Evolutionary conservation across 2,329 filamentous ascomycete genomes (phyloP).

Genomic region (Pezicula rhizophila): DNA sequence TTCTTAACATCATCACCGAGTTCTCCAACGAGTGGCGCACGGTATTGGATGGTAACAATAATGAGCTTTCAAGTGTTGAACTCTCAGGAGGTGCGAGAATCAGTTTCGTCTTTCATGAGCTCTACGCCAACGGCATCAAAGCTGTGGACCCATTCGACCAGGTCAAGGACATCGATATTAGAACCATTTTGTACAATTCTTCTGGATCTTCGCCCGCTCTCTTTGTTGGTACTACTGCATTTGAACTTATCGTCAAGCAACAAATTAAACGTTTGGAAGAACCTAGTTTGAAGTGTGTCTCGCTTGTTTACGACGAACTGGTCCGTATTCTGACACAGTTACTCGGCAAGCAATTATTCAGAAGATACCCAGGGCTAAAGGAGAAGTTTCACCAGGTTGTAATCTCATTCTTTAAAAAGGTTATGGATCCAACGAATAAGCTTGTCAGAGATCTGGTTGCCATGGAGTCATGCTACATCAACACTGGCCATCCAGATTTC

Average conservation of each 20-base stretch:
- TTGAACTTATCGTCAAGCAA: conserved; percentile 97
- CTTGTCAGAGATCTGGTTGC: conserved; percentile 84
- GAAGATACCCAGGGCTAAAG: conserved; percentile 88
- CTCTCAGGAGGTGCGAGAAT: conserved; percentile 96
- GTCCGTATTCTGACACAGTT: conserved; percentile 91
- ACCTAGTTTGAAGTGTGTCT: conserved; percentile 94
- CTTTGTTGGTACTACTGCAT: conserved; percentile 96
- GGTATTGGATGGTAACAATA: conserved; percentile 92
- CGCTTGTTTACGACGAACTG: conserved; percentile 92
- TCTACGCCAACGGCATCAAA: conserved; percentile 96
- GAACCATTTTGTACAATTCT: conserved; percentile 96
- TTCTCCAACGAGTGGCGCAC: conserved; percentile 98
- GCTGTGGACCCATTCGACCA: conserved; percentile 95
- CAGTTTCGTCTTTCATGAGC: conserved; percentile 97
- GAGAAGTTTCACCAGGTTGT: conserved; percentile 95
- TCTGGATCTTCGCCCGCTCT: conserved; percentile 96
- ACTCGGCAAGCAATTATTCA: conserved; percentile 81
- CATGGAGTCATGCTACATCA: conserved; percentile 97
- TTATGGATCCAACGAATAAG: conserved; percentile 98
- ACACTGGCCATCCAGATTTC: conserved; percentile 97
- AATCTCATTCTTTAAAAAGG: conserved; percentile 93
- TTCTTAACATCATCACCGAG: conserved; percentile 97
- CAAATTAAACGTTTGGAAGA: conserved; percentile 96
- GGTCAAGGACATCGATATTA: conserved; percentile 95
- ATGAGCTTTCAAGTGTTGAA: conserved; percentile 88